Conservation (phyloP, 2,329 filamentous ascomycete genomes). For the Colletotrichum sp. region DNA sequence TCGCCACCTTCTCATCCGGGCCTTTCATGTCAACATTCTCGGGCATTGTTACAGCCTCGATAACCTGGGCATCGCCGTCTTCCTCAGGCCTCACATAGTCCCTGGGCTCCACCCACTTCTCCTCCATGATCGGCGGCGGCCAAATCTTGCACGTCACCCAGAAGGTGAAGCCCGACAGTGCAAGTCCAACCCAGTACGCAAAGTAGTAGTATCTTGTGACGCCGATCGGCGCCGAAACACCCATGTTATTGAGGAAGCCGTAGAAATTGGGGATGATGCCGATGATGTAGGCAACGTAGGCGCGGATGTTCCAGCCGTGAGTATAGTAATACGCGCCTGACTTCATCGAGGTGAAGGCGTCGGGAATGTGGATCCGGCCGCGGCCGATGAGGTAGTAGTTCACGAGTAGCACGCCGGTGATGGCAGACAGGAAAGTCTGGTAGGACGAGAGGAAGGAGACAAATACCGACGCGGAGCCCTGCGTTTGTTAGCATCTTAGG, state of each 20-base stretch:
- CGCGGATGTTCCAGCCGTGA: constrained; percentile 13
- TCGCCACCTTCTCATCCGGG: neutral
- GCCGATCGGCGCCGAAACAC: constrained; percentile 36
- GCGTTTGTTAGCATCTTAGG: constrained; percentile 35
- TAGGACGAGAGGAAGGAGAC: constrained; percentile 40
- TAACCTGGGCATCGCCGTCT: neutral
- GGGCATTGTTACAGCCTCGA: neutral
- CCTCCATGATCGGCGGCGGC: constrained; percentile 20
- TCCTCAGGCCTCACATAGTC: constrained; percentile 19
- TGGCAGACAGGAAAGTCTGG: constrained; percentile 41
- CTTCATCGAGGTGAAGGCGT: constrained; percentile 20
- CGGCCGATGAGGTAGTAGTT: constrained; percentile 37
- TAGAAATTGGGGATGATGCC: constrained; percentile 45
- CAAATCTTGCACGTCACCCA: constrained; percentile 22
- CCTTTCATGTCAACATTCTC: neutral
- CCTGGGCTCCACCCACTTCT: constrained; percentile 23
- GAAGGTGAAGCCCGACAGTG: constrained; percentile 38
- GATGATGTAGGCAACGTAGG: constrained; percentile 28
- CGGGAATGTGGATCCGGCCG: constrained; percentile 39
- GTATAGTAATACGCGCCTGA: constrained; percentile 11
- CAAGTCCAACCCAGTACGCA: constrained; percentile 58
- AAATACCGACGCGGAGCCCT: constrained; percentile 37
- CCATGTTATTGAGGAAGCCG: constrained; percentile 45
- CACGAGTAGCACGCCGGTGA: constrained; percentile 43
- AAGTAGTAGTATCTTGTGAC: constrained; percentile 58